Conservation (phyloP, 306 rosid genomes). For the Castanea mollissima region DNA sequence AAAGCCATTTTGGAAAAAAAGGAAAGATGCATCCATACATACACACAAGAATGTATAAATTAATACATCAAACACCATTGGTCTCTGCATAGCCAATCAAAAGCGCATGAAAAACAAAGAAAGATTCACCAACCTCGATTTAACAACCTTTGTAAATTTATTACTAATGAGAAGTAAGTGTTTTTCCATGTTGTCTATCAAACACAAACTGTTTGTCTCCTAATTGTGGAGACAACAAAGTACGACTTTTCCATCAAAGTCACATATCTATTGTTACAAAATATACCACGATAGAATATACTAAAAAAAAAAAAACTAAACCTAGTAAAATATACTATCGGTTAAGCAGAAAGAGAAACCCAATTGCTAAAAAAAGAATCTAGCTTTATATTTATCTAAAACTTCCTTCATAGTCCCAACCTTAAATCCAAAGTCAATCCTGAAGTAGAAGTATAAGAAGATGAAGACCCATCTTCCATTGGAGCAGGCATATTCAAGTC, state of each 20-base stretch:
- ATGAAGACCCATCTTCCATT: conserved; percentile 17
- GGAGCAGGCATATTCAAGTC: conserved; percentile 68
- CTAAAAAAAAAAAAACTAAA: too few species aligned
- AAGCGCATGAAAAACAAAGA: neutral
- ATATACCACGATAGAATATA: neutral
- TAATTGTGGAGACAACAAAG: conserved; percentile 2
- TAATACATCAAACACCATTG: neutral
- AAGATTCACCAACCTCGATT: neutral
- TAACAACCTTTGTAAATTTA: neutral
- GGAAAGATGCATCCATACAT: neutral
- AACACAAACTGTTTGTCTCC: neutral
- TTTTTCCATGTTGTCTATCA: neutral
- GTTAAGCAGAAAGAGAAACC: neutral
- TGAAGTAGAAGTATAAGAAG: conserved; percentile 26
- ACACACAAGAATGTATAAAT: neutral
- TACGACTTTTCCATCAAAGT: neutral
- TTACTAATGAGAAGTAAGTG: neutral
- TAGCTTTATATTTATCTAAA: too few species aligned
- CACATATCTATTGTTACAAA: neutral
- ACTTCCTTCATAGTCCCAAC: conserved; percentile 47
- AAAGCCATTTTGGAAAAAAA: neutral
- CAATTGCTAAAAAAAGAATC: neutral
- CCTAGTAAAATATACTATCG: neutral
- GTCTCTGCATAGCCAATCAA: neutral
- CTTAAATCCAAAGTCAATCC: conserved; percentile 58